A percentile compares a stretch with the other conserved stretches of the same genome.
Conservation (phyloP, 2,329 filamentous ascomycete genomes). For the Aspergillus vadensis region DNA sequence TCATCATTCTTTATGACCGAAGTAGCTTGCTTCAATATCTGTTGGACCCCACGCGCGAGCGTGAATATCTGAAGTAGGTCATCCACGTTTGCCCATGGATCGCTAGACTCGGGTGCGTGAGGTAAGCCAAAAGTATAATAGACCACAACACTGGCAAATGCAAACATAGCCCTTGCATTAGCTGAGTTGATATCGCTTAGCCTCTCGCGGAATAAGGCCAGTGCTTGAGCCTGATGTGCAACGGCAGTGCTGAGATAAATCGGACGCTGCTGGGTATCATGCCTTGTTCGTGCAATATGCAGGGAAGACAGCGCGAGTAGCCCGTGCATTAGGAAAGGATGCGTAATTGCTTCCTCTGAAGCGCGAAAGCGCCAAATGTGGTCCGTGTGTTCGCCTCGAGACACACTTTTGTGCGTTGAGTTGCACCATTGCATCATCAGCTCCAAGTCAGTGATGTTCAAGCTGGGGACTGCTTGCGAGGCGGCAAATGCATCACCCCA, state of each 20-base stretch:
- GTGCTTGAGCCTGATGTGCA: conserved; percentile 37
- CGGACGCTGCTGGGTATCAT: conserved; percentile 25
- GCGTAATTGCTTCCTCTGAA: conserved; percentile 36
- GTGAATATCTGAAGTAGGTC: conserved; percentile 38
- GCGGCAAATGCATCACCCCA: conserved; percentile 19
- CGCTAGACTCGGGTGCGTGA: conserved; percentile 27
- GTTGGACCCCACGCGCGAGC: conserved; percentile 38
- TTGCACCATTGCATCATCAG: conserved; percentile 45
- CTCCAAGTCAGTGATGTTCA: conserved; percentile 50
- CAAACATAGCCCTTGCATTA: conserved; percentile 46
- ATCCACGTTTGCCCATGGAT: conserved; percentile 33
- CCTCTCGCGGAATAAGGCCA: conserved; percentile 38
- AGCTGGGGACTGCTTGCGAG: conserved; percentile 23
- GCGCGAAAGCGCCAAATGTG: conserved; percentile 36
- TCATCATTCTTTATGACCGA: conserved; percentile 27
- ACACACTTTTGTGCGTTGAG: conserved; percentile 34
- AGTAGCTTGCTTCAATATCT: conserved; percentile 32
- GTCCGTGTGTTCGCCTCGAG: conserved; percentile 34
- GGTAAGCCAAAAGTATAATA: conserved; percentile 44
- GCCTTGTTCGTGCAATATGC: conserved; percentile 36
- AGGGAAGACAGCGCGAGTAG: conserved; percentile 39
- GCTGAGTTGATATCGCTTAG: conserved; percentile 35
- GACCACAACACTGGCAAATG: conserved; percentile 40
- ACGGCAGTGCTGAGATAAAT: conserved; percentile 41
- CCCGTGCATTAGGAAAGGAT: conserved; percentile 42